Percentiles rank a stretch among this genome's conserved stretches.
Evolutionary conservation across 2,329 filamentous ascomycete genomes (phyloP).

Genomic region (Ceratocystis eucalypticola): DNA sequence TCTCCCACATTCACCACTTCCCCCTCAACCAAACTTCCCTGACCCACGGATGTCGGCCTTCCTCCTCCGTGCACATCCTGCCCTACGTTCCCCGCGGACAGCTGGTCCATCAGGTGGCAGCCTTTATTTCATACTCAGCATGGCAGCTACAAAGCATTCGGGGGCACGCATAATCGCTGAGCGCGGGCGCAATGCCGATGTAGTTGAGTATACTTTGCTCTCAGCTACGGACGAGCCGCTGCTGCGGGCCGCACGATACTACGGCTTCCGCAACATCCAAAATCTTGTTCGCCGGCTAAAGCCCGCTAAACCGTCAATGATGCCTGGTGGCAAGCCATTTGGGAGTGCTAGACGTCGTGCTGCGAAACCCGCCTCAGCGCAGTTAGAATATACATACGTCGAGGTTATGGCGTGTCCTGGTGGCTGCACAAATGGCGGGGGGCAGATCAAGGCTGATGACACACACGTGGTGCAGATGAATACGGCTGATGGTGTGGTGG

Average conservation of each 20-base stretch:
- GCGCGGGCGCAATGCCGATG: constrained; percentile 78
- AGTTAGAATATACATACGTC: constrained; percentile 69
- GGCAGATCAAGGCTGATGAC: constrained; percentile 85
- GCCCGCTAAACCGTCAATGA: constrained; percentile 60
- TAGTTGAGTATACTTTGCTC: constrained; percentile 67
- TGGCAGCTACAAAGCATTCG: constrained; percentile 55
- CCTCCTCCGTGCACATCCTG: constrained; percentile 45
- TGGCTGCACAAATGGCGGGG: constrained; percentile 96
- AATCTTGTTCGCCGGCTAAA: constrained; percentile 89
- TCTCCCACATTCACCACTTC: constrained; percentile 32
- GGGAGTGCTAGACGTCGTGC: constrained; percentile 37
- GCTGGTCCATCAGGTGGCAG: constrained; percentile 85
- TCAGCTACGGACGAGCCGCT: constrained; percentile 40
- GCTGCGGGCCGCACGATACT: constrained; percentile 78
- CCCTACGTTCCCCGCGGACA: constrained; percentile 40
- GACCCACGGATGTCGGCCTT: constrained; percentile 58
- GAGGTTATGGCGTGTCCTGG: constrained; percentile 99
- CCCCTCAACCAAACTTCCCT: constrained; percentile 49
- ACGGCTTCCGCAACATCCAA: constrained; percentile 96
- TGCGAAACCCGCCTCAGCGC: constrained; percentile 29
- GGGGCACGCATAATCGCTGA: constrained; percentile 57
- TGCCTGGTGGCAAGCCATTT: constrained; percentile 59
- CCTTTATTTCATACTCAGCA: constrained; percentile 68
- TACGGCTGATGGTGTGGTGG: constrained; percentile 43
- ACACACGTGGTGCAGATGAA: constrained; percentile 43